A percentile compares a stretch with the other conserved stretches of the same genome.
Conservation (phyloP, 2,329 filamentous ascomycete species). For the Pleurostoma richardsiae region DNA sequence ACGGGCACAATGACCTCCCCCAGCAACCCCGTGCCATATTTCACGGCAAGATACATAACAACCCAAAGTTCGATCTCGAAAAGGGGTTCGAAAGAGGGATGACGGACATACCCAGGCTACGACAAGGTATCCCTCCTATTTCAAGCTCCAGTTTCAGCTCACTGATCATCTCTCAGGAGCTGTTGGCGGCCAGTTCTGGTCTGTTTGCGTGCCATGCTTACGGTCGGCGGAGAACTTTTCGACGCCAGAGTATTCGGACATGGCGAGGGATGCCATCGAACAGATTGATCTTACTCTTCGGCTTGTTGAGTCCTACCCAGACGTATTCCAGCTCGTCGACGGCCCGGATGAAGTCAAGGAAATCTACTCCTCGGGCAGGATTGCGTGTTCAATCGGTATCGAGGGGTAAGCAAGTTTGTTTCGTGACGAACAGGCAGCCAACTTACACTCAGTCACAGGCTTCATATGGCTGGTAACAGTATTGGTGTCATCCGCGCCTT, state of each 20-base stretch:
- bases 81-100: constrained; percentile 24
- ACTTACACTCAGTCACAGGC: neutral
- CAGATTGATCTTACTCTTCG: constrained; percentile 10
- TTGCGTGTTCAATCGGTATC: constrained; percentile 19
- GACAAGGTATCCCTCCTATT: constrained; percentile 2
- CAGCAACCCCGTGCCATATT: constrained; percentile 17
- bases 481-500: constrained; percentile 24
- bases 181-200: constrained; percentile 24
- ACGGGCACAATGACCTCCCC: constrained; percentile 28
- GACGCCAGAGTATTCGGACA: constrained; percentile 14
- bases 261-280: constrained; percentile 13
- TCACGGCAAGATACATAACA: constrained; percentile 23
- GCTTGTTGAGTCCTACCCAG: constrained; percentile 4
- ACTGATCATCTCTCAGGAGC: constrained; percentile 5
- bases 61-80: constrained; percentile 24
- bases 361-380: constrained; percentile 13
- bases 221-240: constrained; percentile 18
- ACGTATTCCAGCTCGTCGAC: constrained; percentile 6
- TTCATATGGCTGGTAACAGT: constrained; percentile 25
- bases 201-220: constrained; percentile 19
- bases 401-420: constrained; percentile 14
- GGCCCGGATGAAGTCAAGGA: constrained; percentile 13
- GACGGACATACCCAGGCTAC: constrained; percentile 19
- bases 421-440: too few species aligned
- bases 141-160: neutral